Base-by-base conservation (phyloP, 257 asterid genomes). In the Verbascum thapsus region DNA sequence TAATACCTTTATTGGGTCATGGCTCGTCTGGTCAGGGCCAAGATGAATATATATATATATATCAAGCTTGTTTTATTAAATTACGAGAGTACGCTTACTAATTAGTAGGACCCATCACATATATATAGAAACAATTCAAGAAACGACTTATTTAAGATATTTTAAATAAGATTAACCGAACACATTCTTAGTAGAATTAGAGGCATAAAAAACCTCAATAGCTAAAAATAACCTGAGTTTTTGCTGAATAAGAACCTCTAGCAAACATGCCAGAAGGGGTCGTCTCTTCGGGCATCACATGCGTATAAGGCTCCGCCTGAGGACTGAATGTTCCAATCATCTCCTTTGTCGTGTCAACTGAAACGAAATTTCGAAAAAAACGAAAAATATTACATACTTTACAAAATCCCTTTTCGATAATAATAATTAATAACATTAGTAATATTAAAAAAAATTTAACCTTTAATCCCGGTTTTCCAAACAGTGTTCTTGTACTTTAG, bases 391-490 rank as follows among this genome's bases (percentile, higher is more conserved):
- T 7, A 8, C 8, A 16, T n/a, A 12, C 10, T 16, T 38, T 10
- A 10, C 56, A 15, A 45, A 69, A 30, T 38, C 63, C 32, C 32
- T 26, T 26, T 1, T 26, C 32, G 3, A 26, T 26, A 26, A 26
- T 26, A 5, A 26, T 5, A 26, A n/a, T n/a, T n/a, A n/a, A n/a
- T n/a, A n/a, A n/a, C n/a, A n/a, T n/a, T n/a, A n/a, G n/a, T 26
- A 38, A 8, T 30, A 7, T 41, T 13, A 30, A 53, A 58, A 38
- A 51, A 47, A 3, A 43, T 22, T 20, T 7, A 75, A 86, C 90
- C 95, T 83, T 70, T 83, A 26, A 86, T 76, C 66, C 88, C 91
- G 20, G 95, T 79, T 77, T 86, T 86, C 95, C 95, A 86, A 43
- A 86, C 95, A 5, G 84, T 73, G 80, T 83, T 83, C 7, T 74